Base-by-base conservation (phyloP, 306 rosid genomes). In the Vicia faba region DNA sequence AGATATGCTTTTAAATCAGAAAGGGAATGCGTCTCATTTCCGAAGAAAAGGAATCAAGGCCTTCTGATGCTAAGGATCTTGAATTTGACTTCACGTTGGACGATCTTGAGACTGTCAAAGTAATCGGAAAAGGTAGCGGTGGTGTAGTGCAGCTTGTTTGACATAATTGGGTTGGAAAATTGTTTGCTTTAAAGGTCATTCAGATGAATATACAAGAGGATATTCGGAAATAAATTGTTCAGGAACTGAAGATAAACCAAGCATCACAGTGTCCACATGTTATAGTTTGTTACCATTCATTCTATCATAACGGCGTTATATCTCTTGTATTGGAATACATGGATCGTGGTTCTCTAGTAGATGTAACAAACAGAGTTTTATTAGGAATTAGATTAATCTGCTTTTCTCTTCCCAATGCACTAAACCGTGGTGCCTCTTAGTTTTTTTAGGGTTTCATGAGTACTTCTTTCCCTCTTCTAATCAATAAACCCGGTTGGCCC, bases 151-250 rank as follows among this genome's bases (percentile, higher is more conserved):
- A 95, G 73, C 97, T 95, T 49, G 99, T 90, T 81, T 96, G 86
- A 58, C 99, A 90, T 74, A 95, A 95, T 76, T 95, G 99, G 99
- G 83, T 81, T 11, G 96, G 99, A 23, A 85, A 69, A 72, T 74
- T 88, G 57, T 95, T 86, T 76, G 99, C 99, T 83, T 81, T 93
- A 73, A 93, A 93, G 99, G 96, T 81, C 60, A 95, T 95, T 76
- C 99, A 85, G 83, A 95, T 95, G 97, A 95, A 86, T 79, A 82
- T 95, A 80, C 96, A 88, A 81, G 99, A 88, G 83, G 92, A 95
- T 44, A 86, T 93, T 67, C 90, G 97, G 26, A 93, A 90, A 75
- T 97, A 93, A 83, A 93, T 93, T 83, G 99, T 93, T 63, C 97
- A 90, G 82, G 99, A 93, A 79, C 89, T 93, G 74, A 93, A 88